phyloP scores from a whole-genome alignment of 345 rosid genomes.

The Euclidium syriacum region DNA sequence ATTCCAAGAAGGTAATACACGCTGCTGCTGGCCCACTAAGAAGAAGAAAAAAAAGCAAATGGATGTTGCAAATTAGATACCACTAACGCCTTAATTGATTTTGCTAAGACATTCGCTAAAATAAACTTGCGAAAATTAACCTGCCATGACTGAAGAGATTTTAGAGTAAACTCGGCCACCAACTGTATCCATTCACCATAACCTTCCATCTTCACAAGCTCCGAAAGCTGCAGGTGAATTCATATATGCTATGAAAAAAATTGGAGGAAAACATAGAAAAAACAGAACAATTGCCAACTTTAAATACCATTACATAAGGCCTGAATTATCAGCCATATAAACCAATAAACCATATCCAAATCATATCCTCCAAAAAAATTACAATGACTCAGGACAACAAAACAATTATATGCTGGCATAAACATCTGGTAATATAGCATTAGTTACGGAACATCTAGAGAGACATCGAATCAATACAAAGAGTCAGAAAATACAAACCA shows the following conservation, averaged over 20 bases:
- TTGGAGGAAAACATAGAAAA: neutral
- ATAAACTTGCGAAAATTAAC: conserved; percentile 31
- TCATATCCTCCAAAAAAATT: neutral
- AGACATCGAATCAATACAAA: conserved; percentile 10
- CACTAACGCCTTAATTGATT: conserved; percentile 9
- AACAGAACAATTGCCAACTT: neutral
- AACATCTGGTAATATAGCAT: conserved; percentile 4
- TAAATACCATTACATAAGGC: conserved; percentile 3
- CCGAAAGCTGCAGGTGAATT: conserved; percentile 70
- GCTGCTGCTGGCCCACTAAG: conserved; percentile 99
- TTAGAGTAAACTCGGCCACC: conserved; percentile 93
- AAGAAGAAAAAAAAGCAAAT: conserved; percentile 19
- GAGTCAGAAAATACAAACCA: neutral
- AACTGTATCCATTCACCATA: conserved; percentile 96
- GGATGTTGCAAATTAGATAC: conserved; percentile 1
- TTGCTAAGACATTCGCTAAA: neutral
- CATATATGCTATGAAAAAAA: conserved; percentile 4
- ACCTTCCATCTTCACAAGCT: conserved; percentile 97
- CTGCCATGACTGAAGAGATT: conserved; percentile 99
- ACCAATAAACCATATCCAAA: conserved; percentile 10
- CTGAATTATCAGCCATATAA: conserved; percentile 2
- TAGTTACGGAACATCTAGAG: conserved; percentile 5
- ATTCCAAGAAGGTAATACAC: conserved; percentile 93
- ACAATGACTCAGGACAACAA: neutral
- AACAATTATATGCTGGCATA: neutral